Evolutionary conservation across 331 rosid species (phyloP).

Genomic region (Quercus phellos): DNA sequence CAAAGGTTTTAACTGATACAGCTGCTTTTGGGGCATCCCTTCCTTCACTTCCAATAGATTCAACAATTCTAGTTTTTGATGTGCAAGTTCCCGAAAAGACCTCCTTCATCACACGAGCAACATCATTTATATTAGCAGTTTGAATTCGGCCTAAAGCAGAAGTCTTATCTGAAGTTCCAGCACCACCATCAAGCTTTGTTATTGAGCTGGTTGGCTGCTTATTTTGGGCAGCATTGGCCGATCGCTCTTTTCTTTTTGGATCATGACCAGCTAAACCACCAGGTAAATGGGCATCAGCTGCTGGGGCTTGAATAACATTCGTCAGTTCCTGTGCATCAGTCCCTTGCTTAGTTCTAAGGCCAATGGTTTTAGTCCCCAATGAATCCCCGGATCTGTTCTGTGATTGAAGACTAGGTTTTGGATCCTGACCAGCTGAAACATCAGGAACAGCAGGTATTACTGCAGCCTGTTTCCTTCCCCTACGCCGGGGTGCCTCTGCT

Average conservation of each 20-base stretch:
- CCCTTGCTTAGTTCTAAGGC: constrained; percentile 34
- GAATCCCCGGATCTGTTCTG: constrained; percentile 43
- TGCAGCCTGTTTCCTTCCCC: constrained; percentile 61
- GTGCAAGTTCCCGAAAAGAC: constrained; percentile 85
- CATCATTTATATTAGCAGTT: constrained; percentile 73
- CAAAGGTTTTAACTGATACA: constrained; percentile 31
- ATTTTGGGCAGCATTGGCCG: constrained; percentile 40
- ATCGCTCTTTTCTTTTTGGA: constrained; percentile 66
- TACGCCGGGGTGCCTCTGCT: constrained; percentile 70
- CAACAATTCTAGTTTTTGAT: constrained; percentile 53
- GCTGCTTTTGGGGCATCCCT: constrained; percentile 29
- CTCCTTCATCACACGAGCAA: constrained; percentile 99
- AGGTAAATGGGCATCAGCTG: constrained; percentile 38
- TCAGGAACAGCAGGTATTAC: constrained; percentile 35
- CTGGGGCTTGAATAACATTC: constrained; percentile 44
- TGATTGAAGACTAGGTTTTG: constrained; percentile 40
- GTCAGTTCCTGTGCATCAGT: constrained; percentile 37
- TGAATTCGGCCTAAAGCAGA: constrained; percentile 63
- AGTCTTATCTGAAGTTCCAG: constrained; percentile 60
- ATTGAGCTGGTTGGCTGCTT: constrained; percentile 51
- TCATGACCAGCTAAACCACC: constrained; percentile 50
- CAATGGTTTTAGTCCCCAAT: constrained; percentile 35
- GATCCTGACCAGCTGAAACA: constrained; percentile 45
- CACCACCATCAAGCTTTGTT: constrained; percentile 41
- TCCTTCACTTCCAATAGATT: constrained; percentile 50